Evolutionary conservation across 352 stramenopile species (phyloP).

Genomic region (Pythium dissotocum): DNA sequence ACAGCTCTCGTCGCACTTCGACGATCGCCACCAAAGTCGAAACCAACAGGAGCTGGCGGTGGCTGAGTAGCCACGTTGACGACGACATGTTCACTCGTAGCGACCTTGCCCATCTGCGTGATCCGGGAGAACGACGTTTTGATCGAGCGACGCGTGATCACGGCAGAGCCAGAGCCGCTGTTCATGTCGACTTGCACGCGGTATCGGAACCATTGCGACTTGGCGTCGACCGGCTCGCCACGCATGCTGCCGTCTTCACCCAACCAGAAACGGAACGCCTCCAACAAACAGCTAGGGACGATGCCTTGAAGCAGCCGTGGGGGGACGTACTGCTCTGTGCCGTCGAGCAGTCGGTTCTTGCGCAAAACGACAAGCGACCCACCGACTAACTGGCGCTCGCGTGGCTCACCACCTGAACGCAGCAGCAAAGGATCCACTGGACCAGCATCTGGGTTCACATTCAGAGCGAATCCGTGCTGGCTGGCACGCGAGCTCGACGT

Average conservation of each 20-base stretch:
- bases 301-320: constrained; percentile 93
- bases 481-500: constrained; percentile 94
- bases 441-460: constrained; percentile 57
- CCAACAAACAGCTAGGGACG: constrained; percentile 92
- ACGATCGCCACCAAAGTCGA: constrained; percentile 14
- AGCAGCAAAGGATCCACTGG: constrained; percentile 64
- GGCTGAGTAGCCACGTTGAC: constrained; percentile 34
- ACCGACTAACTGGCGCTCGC: constrained; percentile 56
- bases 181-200: constrained; percentile 73
- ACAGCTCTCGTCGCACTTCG: constrained; percentile 12
- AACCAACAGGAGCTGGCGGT: constrained; percentile 40
- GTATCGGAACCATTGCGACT: constrained; percentile 90
- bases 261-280: constrained; percentile 97
- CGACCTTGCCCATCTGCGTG: constrained; percentile 23
- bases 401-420: constrained; percentile 62
- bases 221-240: constrained; percentile 89
- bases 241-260: constrained; percentile 94
- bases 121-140: constrained; percentile 72
- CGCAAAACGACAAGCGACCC: constrained; percentile 91
- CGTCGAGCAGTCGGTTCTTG: constrained; percentile 63
- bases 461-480: constrained; percentile 90
- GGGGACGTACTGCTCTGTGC: constrained; percentile 89
- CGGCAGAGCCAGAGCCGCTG: constrained; percentile 31
- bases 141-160: constrained; percentile 68
- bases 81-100: constrained; percentile 25